Evolutionary conservation across 768 basidiomycete genomes (phyloP).

Genomic region (Xerocomellus intermedius): DNA sequence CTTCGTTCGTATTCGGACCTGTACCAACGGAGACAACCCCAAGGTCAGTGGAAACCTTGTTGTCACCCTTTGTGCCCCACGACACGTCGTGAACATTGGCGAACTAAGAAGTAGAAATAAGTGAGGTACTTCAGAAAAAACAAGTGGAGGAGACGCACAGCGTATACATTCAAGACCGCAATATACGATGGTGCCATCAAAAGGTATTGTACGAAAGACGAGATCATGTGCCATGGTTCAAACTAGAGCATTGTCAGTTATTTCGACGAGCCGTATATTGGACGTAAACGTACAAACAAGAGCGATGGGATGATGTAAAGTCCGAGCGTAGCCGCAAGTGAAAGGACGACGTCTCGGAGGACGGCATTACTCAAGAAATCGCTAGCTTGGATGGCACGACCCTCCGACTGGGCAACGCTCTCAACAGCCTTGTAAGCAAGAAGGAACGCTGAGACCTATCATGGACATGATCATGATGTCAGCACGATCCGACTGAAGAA

Average conservation of each 20-base stretch:
- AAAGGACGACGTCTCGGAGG: constrained; percentile 85
- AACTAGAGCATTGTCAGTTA: constrained; percentile 47
- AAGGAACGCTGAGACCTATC: constrained; percentile 71
- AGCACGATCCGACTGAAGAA: constrained; percentile 2
- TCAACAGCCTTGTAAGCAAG: constrained; percentile 81
- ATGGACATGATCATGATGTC: not conserved
- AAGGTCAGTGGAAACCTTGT: constrained; percentile 80
- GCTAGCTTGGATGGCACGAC: constrained; percentile 47
- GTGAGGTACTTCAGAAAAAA: not conserved
- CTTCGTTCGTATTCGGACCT: constrained; percentile 66
- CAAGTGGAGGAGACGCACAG: constrained; percentile 38
- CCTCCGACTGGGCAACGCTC: constrained; percentile 46
- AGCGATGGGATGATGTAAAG: constrained; percentile 82
- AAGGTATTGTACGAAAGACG: constrained; percentile 90
- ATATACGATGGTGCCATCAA: constrained; percentile 95
- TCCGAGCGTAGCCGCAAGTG: constrained; percentile 83
- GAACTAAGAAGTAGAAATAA: constrained; percentile 46
- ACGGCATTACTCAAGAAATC: constrained; percentile 76
- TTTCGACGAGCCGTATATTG: not conserved
- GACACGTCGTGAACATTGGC: constrained; percentile 90
- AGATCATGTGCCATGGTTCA: constrained; percentile 99
- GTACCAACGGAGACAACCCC: constrained; percentile 70
- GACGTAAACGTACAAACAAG: constrained; percentile 67
- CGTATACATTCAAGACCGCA: constrained; percentile 89
- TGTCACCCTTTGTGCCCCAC: constrained; percentile 96